Conservation (phyloP, 805 yeast genomes). For the Wickerhamomyces hampshirensis region DNA sequence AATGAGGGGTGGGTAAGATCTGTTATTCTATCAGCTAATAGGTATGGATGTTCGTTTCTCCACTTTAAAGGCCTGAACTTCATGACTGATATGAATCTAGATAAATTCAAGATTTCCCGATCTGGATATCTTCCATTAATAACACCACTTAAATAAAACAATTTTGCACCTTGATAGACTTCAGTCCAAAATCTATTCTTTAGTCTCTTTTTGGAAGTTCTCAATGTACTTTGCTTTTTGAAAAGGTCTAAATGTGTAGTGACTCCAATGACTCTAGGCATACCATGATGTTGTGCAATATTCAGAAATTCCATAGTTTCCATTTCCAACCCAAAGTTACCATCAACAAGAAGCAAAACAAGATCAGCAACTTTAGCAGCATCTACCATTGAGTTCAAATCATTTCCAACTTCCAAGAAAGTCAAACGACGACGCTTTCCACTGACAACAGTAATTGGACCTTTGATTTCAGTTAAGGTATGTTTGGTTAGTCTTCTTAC, state of each 20-base stretch:
- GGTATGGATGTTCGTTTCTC: constrained; percentile 97
- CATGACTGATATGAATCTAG: constrained; percentile 94
- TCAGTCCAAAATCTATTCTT: constrained; percentile 98
- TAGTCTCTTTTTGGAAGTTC: constrained; percentile 86
- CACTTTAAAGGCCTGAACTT: constrained; percentile 98
- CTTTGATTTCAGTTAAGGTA: constrained; percentile 78
- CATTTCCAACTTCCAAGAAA: constrained; percentile 88
- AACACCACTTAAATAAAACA: constrained; percentile 92
- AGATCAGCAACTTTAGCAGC: constrained; percentile 93
- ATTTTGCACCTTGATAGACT: constrained; percentile 96
- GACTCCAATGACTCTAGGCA: constrained; percentile 94
- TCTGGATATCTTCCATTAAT: constrained; percentile 97
- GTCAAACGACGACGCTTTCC: constrained; percentile 93
- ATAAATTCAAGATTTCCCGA: constrained; percentile 85
- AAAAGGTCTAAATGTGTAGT: constrained; percentile 94
- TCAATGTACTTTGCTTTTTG: constrained; percentile 80
- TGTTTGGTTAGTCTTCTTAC: constrained; percentile 87
- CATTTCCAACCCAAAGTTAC: constrained; percentile 98
- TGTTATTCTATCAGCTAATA: constrained; percentile 85
- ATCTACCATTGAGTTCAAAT: constrained; percentile 92
- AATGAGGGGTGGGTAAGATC: constrained; percentile 90
- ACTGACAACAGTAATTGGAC: constrained; percentile 94
- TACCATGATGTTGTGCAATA: constrained; percentile 96
- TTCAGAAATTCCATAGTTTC: constrained; percentile 98
- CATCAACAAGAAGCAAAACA: constrained; percentile 85